Conservation (phyloP, 495 filamentous ascomycete genomes). For the Tuber magnatum region DNA sequence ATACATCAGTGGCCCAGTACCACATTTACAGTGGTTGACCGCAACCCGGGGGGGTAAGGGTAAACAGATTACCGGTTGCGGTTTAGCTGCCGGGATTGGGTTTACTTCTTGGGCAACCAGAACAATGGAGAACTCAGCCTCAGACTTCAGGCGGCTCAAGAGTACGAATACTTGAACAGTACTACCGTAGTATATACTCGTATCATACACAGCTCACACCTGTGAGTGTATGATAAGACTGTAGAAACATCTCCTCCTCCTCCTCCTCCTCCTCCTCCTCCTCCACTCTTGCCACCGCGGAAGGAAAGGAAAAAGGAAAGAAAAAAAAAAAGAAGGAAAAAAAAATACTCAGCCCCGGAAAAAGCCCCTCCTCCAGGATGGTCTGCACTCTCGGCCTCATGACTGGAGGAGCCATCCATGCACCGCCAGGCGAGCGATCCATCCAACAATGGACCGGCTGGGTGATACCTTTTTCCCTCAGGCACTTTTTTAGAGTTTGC, state of each 20-base stretch:
- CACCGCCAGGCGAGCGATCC: background rate
- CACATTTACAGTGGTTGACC: background rate
- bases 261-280: background rate
- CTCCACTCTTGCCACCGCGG: background rate
- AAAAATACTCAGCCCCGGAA: background rate
- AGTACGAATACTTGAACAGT: too few species aligned
- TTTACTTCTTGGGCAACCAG: background rate
- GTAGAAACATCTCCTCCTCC: too few species aligned
- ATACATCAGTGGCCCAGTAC: background rate
- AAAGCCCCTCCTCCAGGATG: background rate
- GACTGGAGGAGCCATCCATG: background rate
- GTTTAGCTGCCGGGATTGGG: background rate
- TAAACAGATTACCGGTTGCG: conserved; percentile 1
- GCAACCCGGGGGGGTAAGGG: background rate
- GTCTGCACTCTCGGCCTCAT: background rate
- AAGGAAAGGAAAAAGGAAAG: background rate
- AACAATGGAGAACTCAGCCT: background rate
- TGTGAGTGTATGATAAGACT: too few species aligned
- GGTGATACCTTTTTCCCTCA: background rate
- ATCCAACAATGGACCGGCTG: background rate
- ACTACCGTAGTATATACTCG: too few species aligned
- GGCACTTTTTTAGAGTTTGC: background rate
- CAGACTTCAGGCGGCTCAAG: background rate
- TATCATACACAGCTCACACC: too few species aligned
- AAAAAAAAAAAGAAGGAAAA: background rate